A percentile compares a stretch with the other conserved stretches of the same genome.
Evolutionary conservation across 2,329 filamentous ascomycete species (phyloP).

Genomic region (Tolypocladium album): DNA sequence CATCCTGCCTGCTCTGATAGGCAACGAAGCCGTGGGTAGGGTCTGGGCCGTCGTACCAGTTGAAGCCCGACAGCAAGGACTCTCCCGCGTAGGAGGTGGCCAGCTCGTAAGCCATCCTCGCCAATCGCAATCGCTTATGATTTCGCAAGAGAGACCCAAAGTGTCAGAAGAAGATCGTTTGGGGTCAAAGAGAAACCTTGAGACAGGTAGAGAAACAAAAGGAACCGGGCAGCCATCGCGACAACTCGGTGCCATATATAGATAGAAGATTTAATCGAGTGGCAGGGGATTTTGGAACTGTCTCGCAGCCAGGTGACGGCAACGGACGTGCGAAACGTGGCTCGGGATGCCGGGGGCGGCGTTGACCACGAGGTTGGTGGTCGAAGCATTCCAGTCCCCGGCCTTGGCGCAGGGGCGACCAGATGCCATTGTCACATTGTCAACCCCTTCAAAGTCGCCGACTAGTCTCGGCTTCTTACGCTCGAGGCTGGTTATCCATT

Average conservation of each 20-base stretch:
- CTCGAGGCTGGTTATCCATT: neutral
- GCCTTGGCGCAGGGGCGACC: neutral
- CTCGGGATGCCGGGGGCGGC: neutral
- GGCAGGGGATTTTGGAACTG: neutral
- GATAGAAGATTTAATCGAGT: neutral
- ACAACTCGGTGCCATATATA: neutral
- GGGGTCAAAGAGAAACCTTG: neutral
- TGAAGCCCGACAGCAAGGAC: constrained; percentile 35
- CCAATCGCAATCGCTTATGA: constrained; percentile 1
- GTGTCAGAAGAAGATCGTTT: neutral
- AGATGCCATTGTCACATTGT: neutral
- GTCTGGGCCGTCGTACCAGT: constrained; percentile 41
- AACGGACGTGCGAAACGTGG: neutral
- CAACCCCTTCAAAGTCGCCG: neutral
- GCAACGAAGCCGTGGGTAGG: constrained; percentile 58
- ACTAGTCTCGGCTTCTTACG: neutral
- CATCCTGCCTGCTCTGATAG: constrained; percentile 36
- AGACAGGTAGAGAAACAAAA: neutral
- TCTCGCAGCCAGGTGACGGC: neutral
- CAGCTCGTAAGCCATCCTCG: constrained; percentile 29
- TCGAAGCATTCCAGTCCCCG: neutral
- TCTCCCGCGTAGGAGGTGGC: constrained; percentile 30
- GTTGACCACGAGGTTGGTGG: neutral
- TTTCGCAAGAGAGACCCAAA: neutral
- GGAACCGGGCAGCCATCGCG: neutral